Conservation (phyloP, 768 basidiomycete genomes). For the Termitomyces heimii region DNA sequence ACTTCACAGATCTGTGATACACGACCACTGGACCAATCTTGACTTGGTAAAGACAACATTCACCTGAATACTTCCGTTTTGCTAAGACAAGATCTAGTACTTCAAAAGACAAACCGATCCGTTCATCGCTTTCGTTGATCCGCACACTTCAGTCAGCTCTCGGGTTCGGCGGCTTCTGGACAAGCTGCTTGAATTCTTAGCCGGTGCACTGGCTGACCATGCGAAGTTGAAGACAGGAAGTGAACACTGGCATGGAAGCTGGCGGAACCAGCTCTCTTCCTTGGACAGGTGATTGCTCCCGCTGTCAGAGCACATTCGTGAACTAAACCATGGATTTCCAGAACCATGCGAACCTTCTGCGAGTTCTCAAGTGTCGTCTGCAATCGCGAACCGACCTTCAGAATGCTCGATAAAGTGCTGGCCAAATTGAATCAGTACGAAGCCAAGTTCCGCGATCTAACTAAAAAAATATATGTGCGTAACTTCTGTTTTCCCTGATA, state of each 20-base stretch:
- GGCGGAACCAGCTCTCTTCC: conserved; percentile 4
- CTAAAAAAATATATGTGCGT: conserved; percentile 29
- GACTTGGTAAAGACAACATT: neutral
- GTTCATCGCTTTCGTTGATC: neutral
- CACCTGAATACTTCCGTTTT: neutral
- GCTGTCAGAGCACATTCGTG: neutral
- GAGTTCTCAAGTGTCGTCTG: conserved; percentile 6
- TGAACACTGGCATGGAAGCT: conserved; percentile 4
- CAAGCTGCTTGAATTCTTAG: neutral
- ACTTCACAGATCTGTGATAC: neutral
- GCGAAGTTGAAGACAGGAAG: neutral
- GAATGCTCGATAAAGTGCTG: conserved; percentile 10
- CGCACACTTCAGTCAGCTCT: neutral
- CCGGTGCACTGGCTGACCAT: neutral
- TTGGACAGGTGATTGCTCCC: conserved; percentile 8
- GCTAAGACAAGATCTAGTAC: neutral
- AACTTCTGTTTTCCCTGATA: neutral
- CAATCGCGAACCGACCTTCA: conserved; percentile 2
- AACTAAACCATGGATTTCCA: neutral
- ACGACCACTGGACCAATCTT: neutral
- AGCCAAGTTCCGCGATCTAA: conserved; percentile 29
- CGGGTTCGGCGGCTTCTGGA: neutral
- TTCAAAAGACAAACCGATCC: neutral
- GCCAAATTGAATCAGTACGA: conserved; percentile 34
- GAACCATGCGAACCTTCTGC: conserved; percentile 6